Evolutionary conservation across 441 rosid genomes (phyloP).

Genomic region (Populus hybrid): DNA sequence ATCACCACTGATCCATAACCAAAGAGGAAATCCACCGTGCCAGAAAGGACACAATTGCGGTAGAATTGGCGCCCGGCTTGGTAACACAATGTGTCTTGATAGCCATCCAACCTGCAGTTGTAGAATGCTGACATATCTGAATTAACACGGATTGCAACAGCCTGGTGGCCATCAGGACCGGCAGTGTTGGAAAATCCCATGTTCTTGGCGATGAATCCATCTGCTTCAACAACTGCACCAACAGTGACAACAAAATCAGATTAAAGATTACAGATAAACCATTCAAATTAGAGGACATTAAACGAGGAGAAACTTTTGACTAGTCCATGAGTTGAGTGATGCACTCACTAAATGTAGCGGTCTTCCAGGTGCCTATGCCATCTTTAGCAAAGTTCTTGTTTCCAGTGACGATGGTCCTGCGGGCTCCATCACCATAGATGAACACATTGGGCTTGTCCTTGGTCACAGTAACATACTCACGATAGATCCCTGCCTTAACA

Average conservation of each 20-base stretch:
- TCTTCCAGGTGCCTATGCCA: slow-evolving; percentile 15
- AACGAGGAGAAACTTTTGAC: background rate
- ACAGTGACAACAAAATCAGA: background rate
- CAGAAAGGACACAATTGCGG: slow-evolving; percentile 18
- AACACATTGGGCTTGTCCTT: slow-evolving; percentile 8
- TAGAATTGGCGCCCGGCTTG: slow-evolving; percentile 15
- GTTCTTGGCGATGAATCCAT: slow-evolving; percentile 15
- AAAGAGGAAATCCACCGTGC: slow-evolving; percentile 17
- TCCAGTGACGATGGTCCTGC: slow-evolving; percentile 18
- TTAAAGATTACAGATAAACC: background rate
- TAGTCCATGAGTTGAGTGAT: background rate
- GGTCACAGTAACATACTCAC: background rate
- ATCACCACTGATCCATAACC: slow-evolving; percentile 13
- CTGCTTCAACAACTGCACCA: slow-evolving; percentile 10
- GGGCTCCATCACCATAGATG: slow-evolving; percentile 18
- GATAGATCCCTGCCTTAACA: slow-evolving; percentile 19
- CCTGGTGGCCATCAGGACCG: slow-evolving; percentile 18
- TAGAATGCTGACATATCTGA: slow-evolving; percentile 14
- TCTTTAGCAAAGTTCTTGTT: slow-evolving; percentile 6
- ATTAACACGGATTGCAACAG: slow-evolving; percentile 9
- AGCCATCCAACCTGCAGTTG: slow-evolving; percentile 15
- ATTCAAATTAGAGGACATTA: background rate
- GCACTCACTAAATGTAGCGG: slow-evolving; percentile 20
- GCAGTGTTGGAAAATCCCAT: slow-evolving; percentile 22
- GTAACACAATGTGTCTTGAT: slow-evolving; percentile 15